Percentiles rank a stretch among this genome's conserved stretches.
Evolutionary conservation across 768 basidiomycete species (phyloP).

Genomic region (Boletus huronensis): DNA sequence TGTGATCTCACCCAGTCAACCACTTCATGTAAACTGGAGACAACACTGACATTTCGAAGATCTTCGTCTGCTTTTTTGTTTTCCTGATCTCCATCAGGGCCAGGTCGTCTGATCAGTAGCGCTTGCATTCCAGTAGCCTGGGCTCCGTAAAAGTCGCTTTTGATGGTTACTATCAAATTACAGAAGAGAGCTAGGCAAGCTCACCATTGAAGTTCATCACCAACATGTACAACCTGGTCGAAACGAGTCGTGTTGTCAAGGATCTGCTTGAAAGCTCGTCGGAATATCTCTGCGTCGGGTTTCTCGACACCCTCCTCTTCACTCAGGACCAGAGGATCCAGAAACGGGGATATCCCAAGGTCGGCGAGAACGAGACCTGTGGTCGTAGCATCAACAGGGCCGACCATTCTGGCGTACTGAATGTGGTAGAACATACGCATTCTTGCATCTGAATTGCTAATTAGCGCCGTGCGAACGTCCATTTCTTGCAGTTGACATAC

Average conservation of each 20-base stretch:
- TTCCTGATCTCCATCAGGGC: conserved; percentile 46
- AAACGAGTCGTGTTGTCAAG: background rate
- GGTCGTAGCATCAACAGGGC: background rate
- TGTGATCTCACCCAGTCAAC: conserved; percentile 34
- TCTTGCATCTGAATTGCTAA: conserved; percentile 72
- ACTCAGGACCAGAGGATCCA: conserved; percentile 62
- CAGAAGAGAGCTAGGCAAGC: conserved; percentile 13
- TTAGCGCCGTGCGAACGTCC: conserved; percentile 50
- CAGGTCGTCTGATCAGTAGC: conserved; percentile 52
- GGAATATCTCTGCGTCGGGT: conserved; percentile 58
- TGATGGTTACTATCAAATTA: conserved; percentile 1
- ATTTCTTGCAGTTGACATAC: conserved; percentile 46
- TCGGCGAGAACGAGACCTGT: conserved; percentile 54
- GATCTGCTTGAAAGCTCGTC: conserved; percentile 33
- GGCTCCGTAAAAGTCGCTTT: conserved; percentile 68
- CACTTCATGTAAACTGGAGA: conserved; percentile 37
- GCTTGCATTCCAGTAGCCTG: conserved; percentile 50
- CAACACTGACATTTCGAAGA: conserved; percentile 36
- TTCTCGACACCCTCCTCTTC: conserved; percentile 70
- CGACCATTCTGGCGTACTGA: background rate
- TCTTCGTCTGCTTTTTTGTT: conserved; percentile 42
- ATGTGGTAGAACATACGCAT: conserved; percentile 49
- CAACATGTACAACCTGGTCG: conserved; percentile 61
- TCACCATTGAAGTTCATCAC: conserved; percentile 69
- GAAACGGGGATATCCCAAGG: conserved; percentile 47